These are phyloP conservation scores for Adansonia madagascariensis DNA, from an alignment of 441 rosid genomes.

Conservation along the genomic window DNA sequence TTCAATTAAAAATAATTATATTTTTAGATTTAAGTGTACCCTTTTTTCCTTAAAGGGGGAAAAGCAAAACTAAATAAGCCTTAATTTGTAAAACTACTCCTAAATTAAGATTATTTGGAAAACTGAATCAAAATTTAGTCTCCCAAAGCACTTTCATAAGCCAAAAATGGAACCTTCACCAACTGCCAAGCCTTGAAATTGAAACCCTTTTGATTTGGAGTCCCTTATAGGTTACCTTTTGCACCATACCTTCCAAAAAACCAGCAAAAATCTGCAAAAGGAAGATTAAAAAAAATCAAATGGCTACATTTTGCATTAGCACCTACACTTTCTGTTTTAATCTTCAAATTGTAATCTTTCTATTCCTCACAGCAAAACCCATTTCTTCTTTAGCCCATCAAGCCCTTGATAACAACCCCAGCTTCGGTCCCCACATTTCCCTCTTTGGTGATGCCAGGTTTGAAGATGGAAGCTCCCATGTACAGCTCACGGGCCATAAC, in stretches of 20 bases:
- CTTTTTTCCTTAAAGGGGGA: no score
- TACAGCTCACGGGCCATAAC: constrained; percentile 33
- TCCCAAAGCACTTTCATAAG: constrained; percentile 5
- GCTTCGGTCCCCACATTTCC: constrained; percentile 37
- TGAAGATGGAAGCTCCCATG: constrained; percentile 31
- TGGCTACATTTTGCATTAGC: constrained; percentile 32
- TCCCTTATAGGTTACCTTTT: neutral
- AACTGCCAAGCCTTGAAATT: neutral
- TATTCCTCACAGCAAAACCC: constrained; percentile 27
- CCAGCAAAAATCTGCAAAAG: neutral
- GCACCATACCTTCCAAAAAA: neutral
- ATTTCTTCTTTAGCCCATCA: constrained; percentile 26
- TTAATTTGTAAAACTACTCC: neutral
- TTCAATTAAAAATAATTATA: neutral
- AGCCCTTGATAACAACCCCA: constrained; percentile 31
- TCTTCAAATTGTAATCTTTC: constrained; percentile 28
- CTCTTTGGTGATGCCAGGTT: constrained; percentile 47
- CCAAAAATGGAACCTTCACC: constrained; percentile 21
- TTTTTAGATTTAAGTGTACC: neutral
- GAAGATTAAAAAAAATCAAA: neutral
- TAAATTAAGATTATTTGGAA: neutral
- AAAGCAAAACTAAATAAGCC: neutral
- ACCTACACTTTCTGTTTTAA: constrained; percentile 18
- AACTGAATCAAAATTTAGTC: neutral
- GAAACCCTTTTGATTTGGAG: constrained; percentile 7